phyloP scores from a whole-genome alignment of 1,284 basidiomycete genomes.

The Trametes versicolor region DNA sequence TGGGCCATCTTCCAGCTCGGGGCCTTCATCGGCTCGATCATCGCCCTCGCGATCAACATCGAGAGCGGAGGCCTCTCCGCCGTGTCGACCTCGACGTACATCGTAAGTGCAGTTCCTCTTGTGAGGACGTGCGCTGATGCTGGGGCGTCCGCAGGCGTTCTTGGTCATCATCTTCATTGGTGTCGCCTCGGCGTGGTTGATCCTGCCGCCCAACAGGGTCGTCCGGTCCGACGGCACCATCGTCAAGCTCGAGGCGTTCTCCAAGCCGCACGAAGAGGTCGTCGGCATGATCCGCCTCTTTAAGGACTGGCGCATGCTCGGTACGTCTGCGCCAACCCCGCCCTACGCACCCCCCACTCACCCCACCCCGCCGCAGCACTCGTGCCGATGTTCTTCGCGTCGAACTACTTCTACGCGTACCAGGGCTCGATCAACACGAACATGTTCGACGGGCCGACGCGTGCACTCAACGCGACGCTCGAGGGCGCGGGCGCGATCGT shows the following conservation, averaged over 20 bases:
- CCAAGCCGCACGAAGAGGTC: conserved; percentile 48
- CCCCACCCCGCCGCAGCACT: conserved; percentile 37
- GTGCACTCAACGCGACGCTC: conserved; percentile 52
- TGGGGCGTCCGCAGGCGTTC: conserved; percentile 45
- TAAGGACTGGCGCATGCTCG: conserved; percentile 52
- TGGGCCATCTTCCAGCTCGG: conserved; percentile 68
- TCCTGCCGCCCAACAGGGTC: conserved; percentile 51
- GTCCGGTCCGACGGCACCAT: conserved; percentile 52
- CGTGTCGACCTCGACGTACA: conserved; percentile 52
- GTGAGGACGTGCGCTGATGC: neutral
- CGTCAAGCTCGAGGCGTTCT: conserved; percentile 48
- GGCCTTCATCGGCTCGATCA: conserved; percentile 59
- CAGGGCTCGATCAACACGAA: conserved; percentile 50
- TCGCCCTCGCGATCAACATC: conserved; percentile 58
- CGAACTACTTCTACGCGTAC: conserved; percentile 55
- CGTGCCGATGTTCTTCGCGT: conserved; percentile 54
- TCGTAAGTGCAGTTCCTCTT: conserved; percentile 35
- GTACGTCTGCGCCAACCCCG: conserved; percentile 24
- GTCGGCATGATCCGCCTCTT: conserved; percentile 46
- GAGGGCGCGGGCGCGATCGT: conserved; percentile 53
- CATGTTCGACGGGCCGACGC: conserved; percentile 52
- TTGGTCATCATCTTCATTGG: conserved; percentile 53
- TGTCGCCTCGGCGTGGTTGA: conserved; percentile 48
- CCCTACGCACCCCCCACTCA: neutral
- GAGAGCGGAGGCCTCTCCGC: conserved; percentile 42